phyloP scores from a whole-genome alignment of 2,329 filamentous ascomycete species.

The Paecilomyces niveus region DNA sequence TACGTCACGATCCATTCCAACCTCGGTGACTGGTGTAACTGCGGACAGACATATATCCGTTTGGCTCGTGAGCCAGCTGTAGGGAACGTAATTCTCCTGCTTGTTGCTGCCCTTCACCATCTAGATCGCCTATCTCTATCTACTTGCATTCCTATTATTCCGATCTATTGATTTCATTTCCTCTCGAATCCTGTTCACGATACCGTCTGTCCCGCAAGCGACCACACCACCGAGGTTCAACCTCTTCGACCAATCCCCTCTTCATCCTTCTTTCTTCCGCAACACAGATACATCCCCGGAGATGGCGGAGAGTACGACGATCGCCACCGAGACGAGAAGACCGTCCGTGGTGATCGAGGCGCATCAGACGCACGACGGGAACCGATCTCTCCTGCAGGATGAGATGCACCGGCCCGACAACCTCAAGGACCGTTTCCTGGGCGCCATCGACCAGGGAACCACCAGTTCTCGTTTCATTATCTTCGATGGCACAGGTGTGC shows the following conservation, averaged over 20 bases:
- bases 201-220: too few species aligned
- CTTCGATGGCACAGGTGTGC: conserved; percentile 71
- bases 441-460: conserved; percentile 85
- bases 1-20: conserved; percentile 12
- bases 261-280: neutral
- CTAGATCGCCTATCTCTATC: too few species aligned
- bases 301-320: neutral
- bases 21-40: neutral
- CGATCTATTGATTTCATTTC: too few species aligned
- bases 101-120: too few species aligned
- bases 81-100: neutral
- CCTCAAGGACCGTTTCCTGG: conserved; percentile 55
- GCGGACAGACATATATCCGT: neutral
- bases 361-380: conserved; percentile 24
- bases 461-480: conserved; percentile 87
- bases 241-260: neutral
- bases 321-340: conserved; percentile 10
- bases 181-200: too few species aligned
- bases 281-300: neutral
- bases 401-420: conserved; percentile 22
- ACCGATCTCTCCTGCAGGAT: conserved; percentile 28
- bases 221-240: too few species aligned
- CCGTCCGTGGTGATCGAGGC: conserved; percentile 18
- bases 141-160: too few species aligned
- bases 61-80: neutral